A percentile compares a stretch with the other conserved stretches of the same genome.
These are phyloP conservation scores for Martensiomyces pterosporus DNA, from an alignment of 192 early-diverging fungal species.

Conservation along the genomic window DNA sequence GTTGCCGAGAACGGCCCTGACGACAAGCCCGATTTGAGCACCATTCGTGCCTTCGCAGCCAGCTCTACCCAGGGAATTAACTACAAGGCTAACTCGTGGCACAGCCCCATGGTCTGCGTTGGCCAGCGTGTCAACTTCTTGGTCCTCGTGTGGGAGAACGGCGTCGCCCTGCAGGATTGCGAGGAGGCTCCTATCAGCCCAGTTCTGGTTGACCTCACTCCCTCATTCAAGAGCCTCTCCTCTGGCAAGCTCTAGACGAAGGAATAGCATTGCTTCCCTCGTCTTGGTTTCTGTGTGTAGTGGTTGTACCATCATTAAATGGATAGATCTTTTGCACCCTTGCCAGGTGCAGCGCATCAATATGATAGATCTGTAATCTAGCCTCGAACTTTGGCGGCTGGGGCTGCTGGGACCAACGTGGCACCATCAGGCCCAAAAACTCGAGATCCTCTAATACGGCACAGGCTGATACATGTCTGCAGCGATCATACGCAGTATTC, in stretches of 20 bases:
- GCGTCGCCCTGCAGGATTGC: constrained; percentile 67
- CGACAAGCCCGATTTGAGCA: constrained; percentile 67
- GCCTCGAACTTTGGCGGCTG: too few species aligned
- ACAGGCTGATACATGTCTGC: too few species aligned
- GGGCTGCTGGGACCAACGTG: too few species aligned
- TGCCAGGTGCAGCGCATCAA: too few species aligned
- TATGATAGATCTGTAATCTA: too few species aligned
- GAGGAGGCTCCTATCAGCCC: constrained; percentile 54
- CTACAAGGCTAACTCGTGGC: constrained; percentile 81
- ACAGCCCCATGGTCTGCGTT: constrained; percentile 84
- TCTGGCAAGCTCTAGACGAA: constrained; percentile 27
- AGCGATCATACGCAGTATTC: too few species aligned
- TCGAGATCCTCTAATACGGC: too few species aligned
- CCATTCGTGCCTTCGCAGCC: constrained; percentile 72
- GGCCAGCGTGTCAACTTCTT: constrained; percentile 61
- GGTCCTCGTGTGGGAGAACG: constrained; percentile 77
- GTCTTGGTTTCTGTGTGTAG: too few species aligned
- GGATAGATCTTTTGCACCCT: too few species aligned
- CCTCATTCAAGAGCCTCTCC: constrained; percentile 33
- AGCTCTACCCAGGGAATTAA: constrained; percentile 72
- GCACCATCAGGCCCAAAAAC: too few species aligned
- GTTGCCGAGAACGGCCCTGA: constrained; percentile 72
- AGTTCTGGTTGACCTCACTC: constrained; percentile 30
- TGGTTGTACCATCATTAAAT: too few species aligned
- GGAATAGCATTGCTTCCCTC: too few species aligned